Conservation (phyloP, 1,139 yeast species). For the Ogataea hybrid region DNA sequence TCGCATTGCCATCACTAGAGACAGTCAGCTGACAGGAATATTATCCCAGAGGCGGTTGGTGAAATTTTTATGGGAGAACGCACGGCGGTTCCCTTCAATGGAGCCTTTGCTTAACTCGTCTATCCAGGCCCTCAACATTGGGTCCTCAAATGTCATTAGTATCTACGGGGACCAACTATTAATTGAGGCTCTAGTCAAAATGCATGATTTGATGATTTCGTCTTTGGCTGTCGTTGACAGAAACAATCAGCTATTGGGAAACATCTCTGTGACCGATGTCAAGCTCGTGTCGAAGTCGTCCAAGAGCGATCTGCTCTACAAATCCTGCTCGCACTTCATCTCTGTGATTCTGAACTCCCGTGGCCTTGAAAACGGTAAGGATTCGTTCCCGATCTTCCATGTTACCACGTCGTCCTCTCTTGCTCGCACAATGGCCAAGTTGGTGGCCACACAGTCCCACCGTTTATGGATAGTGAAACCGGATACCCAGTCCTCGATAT, state of each 20-base stretch:
- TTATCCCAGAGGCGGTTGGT: constrained; percentile 86
- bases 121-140: constrained; percentile 65
- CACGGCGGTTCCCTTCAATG: constrained; percentile 76
- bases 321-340: constrained; percentile 83
- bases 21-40: constrained; percentile 62
- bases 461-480: constrained; percentile 90
- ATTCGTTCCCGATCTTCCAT: constrained; percentile 94
- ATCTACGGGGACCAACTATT: constrained; percentile 83
- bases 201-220: constrained; percentile 82
- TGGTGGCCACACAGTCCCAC: constrained; percentile 93
- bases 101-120: constrained; percentile 71
- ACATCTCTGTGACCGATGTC: constrained; percentile 92
- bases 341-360: constrained; percentile 82
- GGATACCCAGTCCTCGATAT: constrained; percentile 19
- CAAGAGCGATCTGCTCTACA: constrained; percentile 75
- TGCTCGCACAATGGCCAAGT: constrained; percentile 87
- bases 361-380: constrained; percentile 93
- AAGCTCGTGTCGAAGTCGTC: constrained; percentile 81
- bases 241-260: constrained; percentile 73
- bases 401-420: constrained; percentile 76
- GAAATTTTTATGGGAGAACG: constrained; percentile 86
- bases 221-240: constrained; percentile 94
- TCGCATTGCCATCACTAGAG: constrained; percentile 77
- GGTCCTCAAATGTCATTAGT: constrained; percentile 67
- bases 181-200: constrained; percentile 80